Evolutionary conservation across 257 asterid species (phyloP), one percentile per base, ranked within the genome.

Genomic region (Gardenia jasminoides): DNA sequence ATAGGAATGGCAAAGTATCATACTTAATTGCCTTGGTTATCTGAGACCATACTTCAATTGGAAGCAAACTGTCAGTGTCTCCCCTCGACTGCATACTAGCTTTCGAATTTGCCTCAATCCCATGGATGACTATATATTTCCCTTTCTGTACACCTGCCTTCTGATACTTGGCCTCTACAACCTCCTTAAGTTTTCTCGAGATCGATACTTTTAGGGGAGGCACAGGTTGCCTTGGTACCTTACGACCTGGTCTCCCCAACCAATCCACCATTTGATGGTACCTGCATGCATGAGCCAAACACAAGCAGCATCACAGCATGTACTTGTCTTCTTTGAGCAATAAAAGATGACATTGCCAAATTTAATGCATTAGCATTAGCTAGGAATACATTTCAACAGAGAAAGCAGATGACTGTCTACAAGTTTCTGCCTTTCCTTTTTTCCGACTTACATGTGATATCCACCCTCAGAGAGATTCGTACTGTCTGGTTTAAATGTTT

Each of bases 41-140:
- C 82, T 88, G 87, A 72, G 90, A 96, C 97, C 97, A 92, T 64
- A 80, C 70, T 83, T 94, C 96, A 75, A 91, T 80, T n/a, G 97
- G 97, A n/a, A 94, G 93, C 88, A 94, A 88, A 88, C 98, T 92
- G 87, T 94, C 98, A 47, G 82, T 69, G 72, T 94, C 97, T 13
- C 97, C 98, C 82, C 83, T 90, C 17, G 97, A 92, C 82, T 92
- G 98, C 98, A 94, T 94, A 5, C 89, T 89, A 48, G 98, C 98
- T 86, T 94, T 89, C 36, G 98, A 94, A 76, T 94, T 97, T n/a
- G 97, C 91, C 79, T 92, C 80, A 28, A 94, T 89, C 43, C 98
- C 98, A 86, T 94, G 98, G 81, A 92, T 87, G 26, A 94, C 97
- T 56, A 94, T 78, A 65, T 87, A 94, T 71, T 83, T 92, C n/a